phyloP scores from a whole-genome alignment of 2,329 filamentous ascomycete genomes.

The Karstenula rhodostoma region DNA sequence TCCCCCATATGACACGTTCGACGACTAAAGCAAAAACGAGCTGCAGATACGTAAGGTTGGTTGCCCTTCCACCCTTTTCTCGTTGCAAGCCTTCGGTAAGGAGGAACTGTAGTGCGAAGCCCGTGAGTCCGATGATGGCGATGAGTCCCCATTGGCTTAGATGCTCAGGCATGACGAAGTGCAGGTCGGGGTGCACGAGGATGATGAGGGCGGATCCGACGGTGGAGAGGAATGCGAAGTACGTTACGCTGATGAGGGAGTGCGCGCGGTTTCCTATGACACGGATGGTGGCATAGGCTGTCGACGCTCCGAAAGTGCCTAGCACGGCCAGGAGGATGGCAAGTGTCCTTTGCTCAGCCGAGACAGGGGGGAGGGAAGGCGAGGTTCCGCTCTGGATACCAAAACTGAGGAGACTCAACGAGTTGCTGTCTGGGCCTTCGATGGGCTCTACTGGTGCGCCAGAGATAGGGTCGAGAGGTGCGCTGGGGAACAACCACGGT shows the following conservation, averaged over 20 bases:
- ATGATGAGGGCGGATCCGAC: conserved; percentile 70
- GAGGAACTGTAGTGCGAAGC: conserved; percentile 82
- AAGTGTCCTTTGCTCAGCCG: conserved; percentile 68
- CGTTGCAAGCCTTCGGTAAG: conserved; percentile 76
- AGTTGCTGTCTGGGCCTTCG: not conserved
- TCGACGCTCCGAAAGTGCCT: conserved; percentile 76
- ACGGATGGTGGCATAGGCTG: conserved; percentile 76
- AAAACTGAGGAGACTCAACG: conserved; percentile 8
- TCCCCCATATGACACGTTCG: conserved; percentile 64
- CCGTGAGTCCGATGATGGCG: conserved; percentile 71
- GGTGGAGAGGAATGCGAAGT: conserved; percentile 74
- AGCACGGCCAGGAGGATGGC: conserved; percentile 75
- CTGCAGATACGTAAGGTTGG: conserved; percentile 71
- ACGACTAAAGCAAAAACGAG: conserved; percentile 71
- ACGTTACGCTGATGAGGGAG: conserved; percentile 81
- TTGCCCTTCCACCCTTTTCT: conserved; percentile 68
- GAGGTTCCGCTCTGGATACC: conserved; percentile 11
- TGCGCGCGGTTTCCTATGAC: conserved; percentile 81
- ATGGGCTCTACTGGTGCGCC: conserved; percentile 41
- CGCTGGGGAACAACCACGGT: conserved; percentile 57
- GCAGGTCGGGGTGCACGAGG: conserved; percentile 60
- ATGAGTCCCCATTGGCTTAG: conserved; percentile 71
- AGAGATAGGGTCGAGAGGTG: conserved; percentile 32
- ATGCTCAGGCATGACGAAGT: conserved; percentile 63
- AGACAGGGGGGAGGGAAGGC: conserved; percentile 40